Conservation (phyloP, 2,329 filamentous ascomycete genomes). For the Neocatenulostroma microsporum region DNA sequence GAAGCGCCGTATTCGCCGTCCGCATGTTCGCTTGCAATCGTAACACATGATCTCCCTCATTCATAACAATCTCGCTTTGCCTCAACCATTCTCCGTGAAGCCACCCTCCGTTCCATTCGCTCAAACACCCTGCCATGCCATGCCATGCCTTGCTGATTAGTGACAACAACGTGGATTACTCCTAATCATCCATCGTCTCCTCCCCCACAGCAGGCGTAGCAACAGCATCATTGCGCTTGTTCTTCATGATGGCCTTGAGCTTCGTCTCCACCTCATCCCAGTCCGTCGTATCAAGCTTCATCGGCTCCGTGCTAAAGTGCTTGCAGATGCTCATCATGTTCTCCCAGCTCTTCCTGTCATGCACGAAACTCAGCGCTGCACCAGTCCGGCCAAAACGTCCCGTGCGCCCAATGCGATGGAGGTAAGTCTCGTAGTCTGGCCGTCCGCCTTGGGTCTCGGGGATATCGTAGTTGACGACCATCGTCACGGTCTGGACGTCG, state of each 20-base stretch:
- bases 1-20: too few relatives aligned
- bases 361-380: conserved; percentile 90
- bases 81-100: too few relatives aligned
- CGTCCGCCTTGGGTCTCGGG: conserved; percentile 52
- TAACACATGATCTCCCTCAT: too few relatives aligned
- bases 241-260: conserved; percentile 74
- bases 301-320: conserved; percentile 73
- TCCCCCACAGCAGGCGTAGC: not conserved
- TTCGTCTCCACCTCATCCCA: conserved; percentile 84
- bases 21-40: too few relatives aligned
- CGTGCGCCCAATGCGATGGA: conserved; percentile 95
- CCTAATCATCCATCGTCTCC: conserved; percentile 9
- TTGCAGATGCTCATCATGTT: conserved; percentile 72
- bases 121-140: too few relatives aligned
- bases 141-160: too few relatives aligned
- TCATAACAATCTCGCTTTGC: too few relatives aligned
- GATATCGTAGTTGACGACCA: conserved; percentile 91
- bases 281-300: conserved; percentile 73
- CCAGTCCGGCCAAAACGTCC: conserved; percentile 95
- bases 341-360: conserved; percentile 71
- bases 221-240: conserved; percentile 20
- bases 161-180: conserved; percentile 3
- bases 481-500: conserved; percentile 82
- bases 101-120: too few relatives aligned
- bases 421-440: conserved; percentile 88